Conservation (phyloP, 2,329 filamentous ascomycete genomes). For the Beauveria bassiana region DNA sequence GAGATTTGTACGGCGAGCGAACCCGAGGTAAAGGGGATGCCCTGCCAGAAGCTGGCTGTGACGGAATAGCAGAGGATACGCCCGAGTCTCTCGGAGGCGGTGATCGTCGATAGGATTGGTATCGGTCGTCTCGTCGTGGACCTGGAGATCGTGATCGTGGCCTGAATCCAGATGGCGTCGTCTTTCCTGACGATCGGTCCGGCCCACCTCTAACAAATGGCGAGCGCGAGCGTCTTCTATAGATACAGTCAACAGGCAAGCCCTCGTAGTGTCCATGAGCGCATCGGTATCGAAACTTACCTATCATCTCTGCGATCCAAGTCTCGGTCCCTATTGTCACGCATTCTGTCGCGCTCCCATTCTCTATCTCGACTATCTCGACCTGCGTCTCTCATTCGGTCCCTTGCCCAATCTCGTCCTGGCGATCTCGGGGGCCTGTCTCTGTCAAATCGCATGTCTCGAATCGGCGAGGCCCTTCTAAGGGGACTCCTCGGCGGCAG, state of each 20-base stretch:
- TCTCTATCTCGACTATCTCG: slow-evolving; percentile 26
- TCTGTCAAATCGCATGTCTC: slow-evolving; percentile 30
- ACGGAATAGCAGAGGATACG: slow-evolving; percentile 42
- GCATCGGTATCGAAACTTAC: slow-evolving; percentile 17
- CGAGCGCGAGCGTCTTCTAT: slow-evolving; percentile 47
- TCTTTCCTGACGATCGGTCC: slow-evolving; percentile 28
- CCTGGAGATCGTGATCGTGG: slow-evolving; percentile 45
- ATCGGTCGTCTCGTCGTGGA: slow-evolving; percentile 35
- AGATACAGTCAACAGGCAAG: slow-evolving; percentile 11
- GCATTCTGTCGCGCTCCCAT: slow-evolving; percentile 20
- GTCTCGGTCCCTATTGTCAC: slow-evolving; percentile 23
- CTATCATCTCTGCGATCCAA: slow-evolving; percentile 36
- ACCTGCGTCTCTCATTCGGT: slow-evolving; percentile 18
- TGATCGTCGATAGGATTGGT: slow-evolving; percentile 36
- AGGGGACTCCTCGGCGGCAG: slow-evolving; percentile 20
- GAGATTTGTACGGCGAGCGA: slow-evolving; percentile 40
- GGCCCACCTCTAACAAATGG: slow-evolving; percentile 32
- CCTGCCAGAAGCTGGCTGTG: slow-evolving; percentile 41
- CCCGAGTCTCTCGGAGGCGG: slow-evolving; percentile 43
- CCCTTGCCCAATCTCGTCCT: slow-evolving; percentile 27
- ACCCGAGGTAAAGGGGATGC: slow-evolving; percentile 45
- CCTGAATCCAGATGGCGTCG: slow-evolving; percentile 36
- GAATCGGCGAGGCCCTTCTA: slow-evolving; percentile 29
- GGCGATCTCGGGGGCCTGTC: slow-evolving; percentile 29
- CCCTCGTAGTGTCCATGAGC: neutral